Conservation (phyloP, 139 green algal species). For the Chlamydomonas sp. region DNA sequence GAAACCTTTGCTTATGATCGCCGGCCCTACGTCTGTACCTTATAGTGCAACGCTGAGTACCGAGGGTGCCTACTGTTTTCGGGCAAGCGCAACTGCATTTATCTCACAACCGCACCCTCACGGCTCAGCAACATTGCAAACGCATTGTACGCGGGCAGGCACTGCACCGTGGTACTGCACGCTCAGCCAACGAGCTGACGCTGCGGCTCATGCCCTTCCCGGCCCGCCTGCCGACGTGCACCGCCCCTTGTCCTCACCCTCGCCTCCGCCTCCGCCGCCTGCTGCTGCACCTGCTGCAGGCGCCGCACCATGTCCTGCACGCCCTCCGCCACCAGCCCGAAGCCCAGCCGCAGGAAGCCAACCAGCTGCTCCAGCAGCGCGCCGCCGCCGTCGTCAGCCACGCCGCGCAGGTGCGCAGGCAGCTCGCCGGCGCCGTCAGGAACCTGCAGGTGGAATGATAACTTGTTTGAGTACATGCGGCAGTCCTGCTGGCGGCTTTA, state of each 20-base stretch:
- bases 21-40: no score
- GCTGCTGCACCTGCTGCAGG: neutral
- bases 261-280: neutral
- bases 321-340: conserved; percentile 49
- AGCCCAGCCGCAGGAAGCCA: conserved; percentile 45
- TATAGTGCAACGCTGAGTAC: no score
- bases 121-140: no score
- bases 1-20: no score
- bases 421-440: neutral
- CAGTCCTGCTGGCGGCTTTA: neutral
- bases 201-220: no score
- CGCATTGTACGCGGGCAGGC: no score
- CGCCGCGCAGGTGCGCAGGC: conserved; percentile 6
- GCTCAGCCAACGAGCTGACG: no score
- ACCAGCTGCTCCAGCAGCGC: conserved; percentile 6
- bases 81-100: no score
- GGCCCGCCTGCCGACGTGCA: no score
- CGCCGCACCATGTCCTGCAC: conserved; percentile 34
- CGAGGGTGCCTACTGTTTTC: no score
- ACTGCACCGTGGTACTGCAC: no score
- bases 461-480: neutral
- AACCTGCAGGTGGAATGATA: neutral
- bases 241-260: neutral
- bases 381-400: conserved; percentile 39
- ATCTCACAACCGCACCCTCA: no score